These are phyloP conservation scores for Rhodofomes roseus DNA, from an alignment of 1,284 basidiomycete genomes.

Conservation along the genomic window DNA sequence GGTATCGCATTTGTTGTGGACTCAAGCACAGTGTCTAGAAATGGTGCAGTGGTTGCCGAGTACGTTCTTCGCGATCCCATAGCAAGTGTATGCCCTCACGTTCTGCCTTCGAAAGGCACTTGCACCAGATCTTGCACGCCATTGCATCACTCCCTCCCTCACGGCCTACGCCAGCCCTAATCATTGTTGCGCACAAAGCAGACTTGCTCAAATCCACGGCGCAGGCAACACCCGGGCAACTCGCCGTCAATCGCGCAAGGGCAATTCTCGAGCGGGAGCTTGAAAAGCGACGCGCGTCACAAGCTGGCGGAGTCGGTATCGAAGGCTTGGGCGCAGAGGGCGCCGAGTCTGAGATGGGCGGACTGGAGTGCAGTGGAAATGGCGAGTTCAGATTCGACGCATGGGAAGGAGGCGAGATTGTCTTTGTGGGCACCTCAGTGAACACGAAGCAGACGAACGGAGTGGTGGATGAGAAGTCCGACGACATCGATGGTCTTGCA, in stretches of 20 bases:
- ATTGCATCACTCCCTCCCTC: constrained; percentile 72
- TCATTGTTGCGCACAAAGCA: constrained; percentile 71
- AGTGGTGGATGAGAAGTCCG: constrained; percentile 30
- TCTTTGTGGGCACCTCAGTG: constrained; percentile 59
- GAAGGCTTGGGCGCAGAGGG: constrained; percentile 56
- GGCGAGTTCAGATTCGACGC: constrained; percentile 63
- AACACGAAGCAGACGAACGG: constrained; percentile 32
- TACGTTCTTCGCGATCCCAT: constrained; percentile 30
- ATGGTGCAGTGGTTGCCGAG: constrained; percentile 72
- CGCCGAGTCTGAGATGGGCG: constrained; percentile 26
- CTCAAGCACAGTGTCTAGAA: constrained; percentile 69
- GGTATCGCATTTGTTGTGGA: constrained; percentile 75
- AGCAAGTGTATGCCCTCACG: not conserved
- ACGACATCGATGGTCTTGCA: constrained; percentile 37
- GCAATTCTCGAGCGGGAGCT: constrained; percentile 77
- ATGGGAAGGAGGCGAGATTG: constrained; percentile 77
- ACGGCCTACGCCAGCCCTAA: constrained; percentile 50
- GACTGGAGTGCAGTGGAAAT: constrained; percentile 30
- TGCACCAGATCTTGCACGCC: constrained; percentile 65
- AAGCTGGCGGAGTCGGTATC: constrained; percentile 60
- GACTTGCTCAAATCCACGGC: constrained; percentile 59
- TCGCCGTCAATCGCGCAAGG: constrained; percentile 67
- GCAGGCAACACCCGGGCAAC: constrained; percentile 38
- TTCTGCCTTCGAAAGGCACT: constrained; percentile 43
- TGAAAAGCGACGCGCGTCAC: constrained; percentile 64